A percentile compares a stretch with the other conserved stretches of the same genome.
Conservation (phyloP, 78 protist species). For the Dictyostelium purpureum region DNA sequence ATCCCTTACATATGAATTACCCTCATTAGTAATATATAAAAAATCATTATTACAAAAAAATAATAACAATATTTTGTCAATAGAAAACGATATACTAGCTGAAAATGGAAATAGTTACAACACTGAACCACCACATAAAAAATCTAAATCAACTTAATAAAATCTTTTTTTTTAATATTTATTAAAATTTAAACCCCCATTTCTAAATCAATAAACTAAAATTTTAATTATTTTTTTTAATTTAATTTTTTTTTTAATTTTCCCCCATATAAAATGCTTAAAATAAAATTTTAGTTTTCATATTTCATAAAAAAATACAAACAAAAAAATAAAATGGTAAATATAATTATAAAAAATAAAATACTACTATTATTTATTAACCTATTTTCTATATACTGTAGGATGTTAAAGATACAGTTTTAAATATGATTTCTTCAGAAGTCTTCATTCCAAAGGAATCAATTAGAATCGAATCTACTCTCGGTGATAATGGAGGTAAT, state of each 20-base stretch:
- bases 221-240: background rate
- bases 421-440: background rate
- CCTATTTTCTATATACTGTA: too few relatives aligned
- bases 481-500: background rate
- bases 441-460: background rate
- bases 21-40: background rate
- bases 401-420: background rate
- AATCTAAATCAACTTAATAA: background rate
- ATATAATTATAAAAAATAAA: background rate
- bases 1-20: conserved; percentile 20
- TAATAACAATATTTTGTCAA: background rate
- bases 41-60: background rate
- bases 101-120: too few relatives aligned
- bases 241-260: background rate
- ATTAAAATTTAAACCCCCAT: background rate
- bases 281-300: background rate
- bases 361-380: too few relatives aligned
- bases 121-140: background rate
- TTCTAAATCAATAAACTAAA: background rate
- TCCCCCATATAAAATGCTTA: background rate
- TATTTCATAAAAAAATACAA: too few relatives aligned
- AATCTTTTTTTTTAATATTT: background rate
- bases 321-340: background rate
- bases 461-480: background rate
- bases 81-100: too few relatives aligned